A percentile compares a stretch with the other conserved stretches of the same genome.
phyloP scores from a whole-genome alignment of 768 basidiomycete genomes.

The Pulveroboletus sp. region DNA sequence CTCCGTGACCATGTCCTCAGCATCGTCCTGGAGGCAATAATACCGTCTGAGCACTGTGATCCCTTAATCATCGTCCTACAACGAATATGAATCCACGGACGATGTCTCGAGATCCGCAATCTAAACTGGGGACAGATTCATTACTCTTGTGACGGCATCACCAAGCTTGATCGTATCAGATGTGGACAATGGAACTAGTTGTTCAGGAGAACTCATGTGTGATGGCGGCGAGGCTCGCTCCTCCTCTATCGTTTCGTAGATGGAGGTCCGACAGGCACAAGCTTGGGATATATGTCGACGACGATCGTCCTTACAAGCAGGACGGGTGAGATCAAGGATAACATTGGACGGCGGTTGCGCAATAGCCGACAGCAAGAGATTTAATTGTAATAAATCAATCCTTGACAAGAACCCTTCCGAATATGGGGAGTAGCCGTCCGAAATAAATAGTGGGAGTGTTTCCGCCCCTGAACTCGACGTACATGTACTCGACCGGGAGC shows the following conservation, averaged over 20 bases:
- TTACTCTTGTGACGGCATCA: constrained; percentile 17
- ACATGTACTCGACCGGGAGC: constrained; percentile 66
- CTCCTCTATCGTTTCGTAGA: too few species aligned
- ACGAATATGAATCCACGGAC: constrained; percentile 39
- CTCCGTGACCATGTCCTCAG: too few species aligned
- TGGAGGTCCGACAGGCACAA: constrained; percentile 37
- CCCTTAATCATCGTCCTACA: constrained; percentile 69
- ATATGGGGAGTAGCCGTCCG: constrained; percentile 59
- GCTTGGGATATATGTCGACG: constrained; percentile 65
- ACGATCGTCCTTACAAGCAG: constrained; percentile 59
- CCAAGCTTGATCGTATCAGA: constrained; percentile 27
- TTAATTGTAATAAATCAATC: constrained; percentile 64
- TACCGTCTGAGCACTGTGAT: constrained; percentile 60
- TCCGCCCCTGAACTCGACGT: constrained; percentile 64
- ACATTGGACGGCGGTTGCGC: constrained; percentile 46
- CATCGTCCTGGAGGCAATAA: constrained; percentile 29
- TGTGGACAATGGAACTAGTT: constrained; percentile 12
- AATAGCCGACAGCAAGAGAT: constrained; percentile 48
- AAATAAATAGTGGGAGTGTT: constrained; percentile 65
- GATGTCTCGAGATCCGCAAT: constrained; percentile 55
- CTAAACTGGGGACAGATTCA: constrained; percentile 41
- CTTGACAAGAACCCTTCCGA: constrained; percentile 75
- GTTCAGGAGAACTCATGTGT: constrained; percentile 24
- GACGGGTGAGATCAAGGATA: constrained; percentile 35
- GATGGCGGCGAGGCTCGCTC: constrained; percentile 21